Conservation (phyloP, 176 grass and related monocot species). For the Rhynchospora breviuscula region DNA sequence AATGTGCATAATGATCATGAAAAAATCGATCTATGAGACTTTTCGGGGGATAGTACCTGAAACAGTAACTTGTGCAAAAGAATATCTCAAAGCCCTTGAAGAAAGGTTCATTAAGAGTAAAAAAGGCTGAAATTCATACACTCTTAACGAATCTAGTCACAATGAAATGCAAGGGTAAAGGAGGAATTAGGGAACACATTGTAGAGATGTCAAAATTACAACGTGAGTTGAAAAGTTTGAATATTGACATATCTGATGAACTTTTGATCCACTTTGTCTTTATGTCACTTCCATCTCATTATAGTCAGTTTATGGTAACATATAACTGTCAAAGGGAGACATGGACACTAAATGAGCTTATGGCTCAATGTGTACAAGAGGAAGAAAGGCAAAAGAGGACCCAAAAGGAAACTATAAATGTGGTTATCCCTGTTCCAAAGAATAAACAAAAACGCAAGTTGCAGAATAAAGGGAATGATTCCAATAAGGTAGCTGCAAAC, state of each 20-base stretch:
- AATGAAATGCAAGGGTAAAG: not conserved
- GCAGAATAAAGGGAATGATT: no score
- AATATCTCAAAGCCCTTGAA: not conserved
- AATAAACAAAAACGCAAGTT: no score
- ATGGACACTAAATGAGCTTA: not conserved
- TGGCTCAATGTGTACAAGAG: no score
- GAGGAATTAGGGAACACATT: not conserved
- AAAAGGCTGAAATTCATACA: not conserved
- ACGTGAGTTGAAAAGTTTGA: not conserved
- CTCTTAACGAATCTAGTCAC: not conserved
- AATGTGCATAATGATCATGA: no score
- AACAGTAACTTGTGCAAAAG: not conserved
- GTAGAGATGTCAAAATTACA: not conserved
- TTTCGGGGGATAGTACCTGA: no score
- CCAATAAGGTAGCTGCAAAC: no score
- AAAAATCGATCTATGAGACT: no score
- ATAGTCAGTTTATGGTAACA: not conserved
- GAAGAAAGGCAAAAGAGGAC: no score
- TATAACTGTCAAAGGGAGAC: not conserved
- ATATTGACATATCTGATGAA: not conserved
- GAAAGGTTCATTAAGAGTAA: not conserved
- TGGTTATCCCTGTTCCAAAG: no score
- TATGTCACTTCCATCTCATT: not conserved
- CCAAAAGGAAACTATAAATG: no score
- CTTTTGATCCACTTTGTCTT: not conserved